Evolutionary conservation across 1,284 basidiomycete species (phyloP), one percentile per base, ranked within the genome.

Genomic region (Rhizoctonia solani): DNA sequence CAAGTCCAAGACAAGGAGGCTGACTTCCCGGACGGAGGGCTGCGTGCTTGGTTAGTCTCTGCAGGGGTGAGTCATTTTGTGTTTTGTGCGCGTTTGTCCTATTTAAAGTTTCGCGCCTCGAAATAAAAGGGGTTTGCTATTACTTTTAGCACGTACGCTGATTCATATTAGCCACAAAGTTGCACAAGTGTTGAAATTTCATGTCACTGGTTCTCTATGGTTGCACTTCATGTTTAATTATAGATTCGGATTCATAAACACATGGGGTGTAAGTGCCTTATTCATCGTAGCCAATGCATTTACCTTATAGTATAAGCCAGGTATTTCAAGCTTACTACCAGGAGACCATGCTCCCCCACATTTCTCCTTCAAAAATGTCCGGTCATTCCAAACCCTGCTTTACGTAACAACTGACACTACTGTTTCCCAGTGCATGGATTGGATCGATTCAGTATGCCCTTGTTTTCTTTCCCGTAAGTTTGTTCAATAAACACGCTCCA

Each of bases 371-470:
- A 3, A 80, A 76, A 32, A 86, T 88, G 87, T 87, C 72, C 69
- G 84, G n/a, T n/a, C 56, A 23, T n/a, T 46, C n/a, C 34, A 72
- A 0, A 69, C 71, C 27, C 46, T 1, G 29, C n/a, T n/a, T 27
- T 16, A 32, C 30, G 1, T 6, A 21, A 41, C 27, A 29, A n/a
- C n/a, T 53, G 44, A 55, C 19, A 32, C 23, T 3, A 16, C n/a
- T n/a, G n/a, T n/a, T 54, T 14, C 66, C 3, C 67, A 88, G 86
- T 49, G 82, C 87, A 16, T 90, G 88, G 89, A 89, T 90, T 67
- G 88, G 88, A 2, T 88, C 88, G 0, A 77, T 88, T 66, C 87
- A 90, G 76, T 85, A 39, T 65, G 37, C 74, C 5, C 41, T 27
- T 72, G 74, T 13, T 5, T 66, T 59, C 30, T 41, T 63, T 54